Evolutionary conservation across 2,329 filamentous ascomycete genomes (phyloP), one percentile per base, ranked within the genome.

Genomic region (Cercospora brassicicola): DNA sequence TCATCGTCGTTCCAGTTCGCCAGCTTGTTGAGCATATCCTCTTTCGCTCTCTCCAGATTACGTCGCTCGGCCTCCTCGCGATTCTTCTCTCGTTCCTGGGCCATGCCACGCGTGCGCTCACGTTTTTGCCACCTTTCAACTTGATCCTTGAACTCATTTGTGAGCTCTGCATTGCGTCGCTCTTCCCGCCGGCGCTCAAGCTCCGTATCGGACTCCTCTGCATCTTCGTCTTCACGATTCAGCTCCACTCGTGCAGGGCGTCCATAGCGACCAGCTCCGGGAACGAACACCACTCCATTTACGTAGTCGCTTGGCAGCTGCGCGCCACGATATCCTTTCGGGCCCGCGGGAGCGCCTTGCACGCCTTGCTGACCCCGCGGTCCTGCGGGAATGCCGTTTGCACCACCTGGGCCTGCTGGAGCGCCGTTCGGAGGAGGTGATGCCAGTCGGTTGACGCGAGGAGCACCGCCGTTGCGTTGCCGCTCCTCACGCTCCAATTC

Each of bases 111-210:
- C 68, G 91, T 91, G 64, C 91, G 88, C 79, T 99, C 95, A 55
- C 94, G 89, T 77, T 96, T 96, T 28, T 93, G 84, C 94, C 94
- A 98, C 70, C 93, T 90, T 31, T 93, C 89, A 78, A 97, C 93
- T 53, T 94, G 90, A 73, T 97, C 94, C 0, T 91, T 84, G 77
- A 92, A 97, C 57, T 88, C 83, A 76, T 94, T 93, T 59, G 97
- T 91, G 0, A 89, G 85, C 23, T 97, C 93, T 0, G 89, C 84
- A 39, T 90, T 86, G 72, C 89, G 88, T 79, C 92, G 94, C 26
- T 87, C 86, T 70, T 88, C 81, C 18, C 90, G 88, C 57, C 93
- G 86, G 30, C 85, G 85, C 78, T 96, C 90, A 0, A 98, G 84
- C 78, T 98, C 94, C 11, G 90, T 89, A 75, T 99, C 95, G 71